Percentiles rank a stretch among this genome's conserved stretches.
Evolutionary conservation across 192 early-diverging fungal genomes (phyloP).

Genomic region (Coemansia asiatica): DNA sequence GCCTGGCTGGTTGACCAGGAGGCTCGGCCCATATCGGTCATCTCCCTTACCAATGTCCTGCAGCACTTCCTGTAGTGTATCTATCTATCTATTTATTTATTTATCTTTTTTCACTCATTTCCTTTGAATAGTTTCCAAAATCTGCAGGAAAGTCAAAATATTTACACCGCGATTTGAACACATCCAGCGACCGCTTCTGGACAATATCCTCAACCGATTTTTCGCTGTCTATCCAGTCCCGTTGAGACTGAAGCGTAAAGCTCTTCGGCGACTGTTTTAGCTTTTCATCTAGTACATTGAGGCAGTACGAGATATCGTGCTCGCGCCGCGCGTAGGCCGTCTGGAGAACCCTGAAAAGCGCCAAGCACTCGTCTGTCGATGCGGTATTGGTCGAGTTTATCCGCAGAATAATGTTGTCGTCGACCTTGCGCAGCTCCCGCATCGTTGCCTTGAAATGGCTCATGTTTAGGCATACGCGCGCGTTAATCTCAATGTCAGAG

Average conservation of each 20-base stretch:
- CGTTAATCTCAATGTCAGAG: conserved; percentile 31
- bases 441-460: conserved; percentile 58
- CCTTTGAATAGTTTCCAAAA: conserved; percentile 40
- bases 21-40: conserved; percentile 38
- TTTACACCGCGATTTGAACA: conserved; percentile 68
- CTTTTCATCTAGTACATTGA: conserved; percentile 57
- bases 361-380: conserved; percentile 59
- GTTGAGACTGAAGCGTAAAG: conserved; percentile 52
- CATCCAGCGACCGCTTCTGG: conserved; percentile 63
- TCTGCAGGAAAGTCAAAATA: conserved; percentile 58
- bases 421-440: conserved; percentile 70
- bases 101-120: neutral
- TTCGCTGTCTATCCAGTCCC: conserved; percentile 69
- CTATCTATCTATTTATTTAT: neutral
- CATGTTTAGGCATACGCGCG: conserved; percentile 64
- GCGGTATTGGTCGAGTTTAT: conserved; percentile 75
- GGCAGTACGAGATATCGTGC: conserved; percentile 65
- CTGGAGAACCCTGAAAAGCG: conserved; percentile 65
- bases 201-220: conserved; percentile 72
- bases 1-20: conserved; percentile 49
- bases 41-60: conserved; percentile 50
- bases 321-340: conserved; percentile 67
- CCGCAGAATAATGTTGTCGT: conserved; percentile 78
- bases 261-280: conserved; percentile 9
- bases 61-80: conserved; percentile 26